Evolutionary conservation across 371 early-diverging fungal species (phyloP), one percentile per base, ranked within the genome.

Genomic region (Syncephalastrum contaminatum): DNA sequence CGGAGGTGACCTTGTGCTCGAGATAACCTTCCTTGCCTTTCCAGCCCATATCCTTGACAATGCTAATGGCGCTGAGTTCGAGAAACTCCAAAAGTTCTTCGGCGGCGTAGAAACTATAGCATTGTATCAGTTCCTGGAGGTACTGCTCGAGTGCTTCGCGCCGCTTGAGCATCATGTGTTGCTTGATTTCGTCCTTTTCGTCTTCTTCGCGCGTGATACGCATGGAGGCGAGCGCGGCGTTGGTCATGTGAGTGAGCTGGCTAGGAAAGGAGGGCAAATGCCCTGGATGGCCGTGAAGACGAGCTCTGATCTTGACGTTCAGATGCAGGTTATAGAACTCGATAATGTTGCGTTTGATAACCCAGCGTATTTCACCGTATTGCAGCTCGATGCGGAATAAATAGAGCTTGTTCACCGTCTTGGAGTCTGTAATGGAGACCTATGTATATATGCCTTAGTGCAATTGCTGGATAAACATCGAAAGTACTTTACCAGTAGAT

Each of bases 21-120:
- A 92, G 60, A 51, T 84, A 85, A 2, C 88, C 90, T 65, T 93
- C 93, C 54, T 89, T 91, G 22, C 90, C 91, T 62, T 93, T 93
- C 91, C 91, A 90, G 0, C 92, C 90, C 77, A 88, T 85, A 53
- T 87, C 87, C 51, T 78, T 82, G 27, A 74, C 72, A 48, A 92
- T 75, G 6, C 90, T 89, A 36, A 85, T 67, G 1, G 81, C 82
- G 56, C 89, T 85, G 48, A 92, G 62, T 58, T 91, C 91, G 39
- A 93, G 58, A 61, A 93, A 93, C 50, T 87, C 89, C 63, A 84
- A 87, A 14, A 93, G 65, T 27, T 91, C 91, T 8, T 30, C 36
- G 36, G 36, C 36, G 10, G 36, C 36, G 36, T 30, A 30, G 10
- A 30, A 8, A 2, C 10, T 5, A 54, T 78, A 80, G 4, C 77